These are phyloP conservation scores for Aspergillus piperis DNA, from an alignment of 2,329 filamentous ascomycete species.

Conservation along the genomic window DNA sequence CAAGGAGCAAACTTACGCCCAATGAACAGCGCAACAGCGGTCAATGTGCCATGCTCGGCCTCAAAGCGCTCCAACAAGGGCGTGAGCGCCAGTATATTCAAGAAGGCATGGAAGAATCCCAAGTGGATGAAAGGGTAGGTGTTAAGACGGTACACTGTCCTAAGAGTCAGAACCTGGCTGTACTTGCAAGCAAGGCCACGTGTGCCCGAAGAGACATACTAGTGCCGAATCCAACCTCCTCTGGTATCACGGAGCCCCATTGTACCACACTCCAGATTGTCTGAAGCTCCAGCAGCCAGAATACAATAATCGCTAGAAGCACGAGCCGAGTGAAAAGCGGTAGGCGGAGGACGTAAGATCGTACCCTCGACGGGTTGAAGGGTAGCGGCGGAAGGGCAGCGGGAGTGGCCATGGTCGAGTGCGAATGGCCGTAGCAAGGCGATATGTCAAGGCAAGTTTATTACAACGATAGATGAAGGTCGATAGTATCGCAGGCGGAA, in stretches of 20 bases:
- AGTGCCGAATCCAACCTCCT: conserved; percentile 68
- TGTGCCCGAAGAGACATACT: conserved; percentile 56
- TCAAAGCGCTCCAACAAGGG: conserved; percentile 95
- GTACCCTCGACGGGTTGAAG: conserved; percentile 72
- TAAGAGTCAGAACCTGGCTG: conserved; percentile 9
- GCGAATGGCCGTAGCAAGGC: not conserved
- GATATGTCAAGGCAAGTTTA: not conserved
- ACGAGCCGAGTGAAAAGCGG: conserved; percentile 81
- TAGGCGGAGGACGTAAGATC: conserved; percentile 80
- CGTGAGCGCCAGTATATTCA: conserved; percentile 77
- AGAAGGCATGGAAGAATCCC: conserved; percentile 74
- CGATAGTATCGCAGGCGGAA: not conserved
- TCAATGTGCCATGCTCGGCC: conserved; percentile 85
- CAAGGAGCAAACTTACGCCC: conserved; percentile 68
- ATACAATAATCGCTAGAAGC: conserved; percentile 63
- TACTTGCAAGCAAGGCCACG: not conserved
- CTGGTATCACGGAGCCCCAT: conserved; percentile 79
- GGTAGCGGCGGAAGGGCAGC: conserved; percentile 54
- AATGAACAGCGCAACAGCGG: conserved; percentile 82
- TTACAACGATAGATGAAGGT: not conserved
- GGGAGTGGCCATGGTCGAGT: conserved; percentile 45
- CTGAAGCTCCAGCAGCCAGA: conserved; percentile 71
- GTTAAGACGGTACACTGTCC: conserved; percentile 83
- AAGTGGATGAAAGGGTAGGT: conserved; percentile 87
- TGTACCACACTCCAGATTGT: conserved; percentile 69